Conservation (phyloP, 2,329 filamentous ascomycete species). For the Cladobotryum protrusum region DNA sequence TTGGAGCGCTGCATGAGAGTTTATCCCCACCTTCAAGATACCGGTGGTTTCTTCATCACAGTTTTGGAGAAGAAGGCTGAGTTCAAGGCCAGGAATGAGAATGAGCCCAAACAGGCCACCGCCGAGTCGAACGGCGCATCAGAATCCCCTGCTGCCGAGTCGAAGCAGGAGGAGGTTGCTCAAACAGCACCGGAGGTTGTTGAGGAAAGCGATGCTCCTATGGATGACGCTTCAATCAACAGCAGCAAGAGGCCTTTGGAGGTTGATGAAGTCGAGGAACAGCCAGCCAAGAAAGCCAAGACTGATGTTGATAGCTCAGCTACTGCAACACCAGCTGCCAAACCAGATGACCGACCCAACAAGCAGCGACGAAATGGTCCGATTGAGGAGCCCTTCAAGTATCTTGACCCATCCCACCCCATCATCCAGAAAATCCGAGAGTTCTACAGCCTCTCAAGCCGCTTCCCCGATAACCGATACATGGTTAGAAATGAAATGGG, state of each 20-base stretch:
- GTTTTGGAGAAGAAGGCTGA: constrained; percentile 89
- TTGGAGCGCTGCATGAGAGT: constrained; percentile 88
- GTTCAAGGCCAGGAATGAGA: constrained; percentile 70
- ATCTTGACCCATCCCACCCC: constrained; percentile 65
- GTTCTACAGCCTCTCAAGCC: constrained; percentile 78
- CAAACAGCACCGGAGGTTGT: constrained; percentile 25
- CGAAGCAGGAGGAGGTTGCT: constrained; percentile 20
- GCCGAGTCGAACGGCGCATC: constrained; percentile 8
- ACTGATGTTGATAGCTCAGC: constrained; percentile 24
- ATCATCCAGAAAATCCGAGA: constrained; percentile 71
- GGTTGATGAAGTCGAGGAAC: constrained; percentile 30
- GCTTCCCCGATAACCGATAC: constrained; percentile 86
- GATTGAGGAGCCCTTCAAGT: constrained; percentile 92
- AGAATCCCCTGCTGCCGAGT: constrained; percentile 7
- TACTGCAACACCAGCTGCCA: constrained; percentile 16
- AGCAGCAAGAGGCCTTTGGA: constrained; percentile 32
- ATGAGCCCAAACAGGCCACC: constrained; percentile 36
- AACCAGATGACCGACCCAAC: constrained; percentile 21
- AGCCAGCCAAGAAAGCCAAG: constrained; percentile 45
- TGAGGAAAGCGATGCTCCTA: constrained; percentile 24
- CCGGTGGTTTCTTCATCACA: constrained; percentile 94
- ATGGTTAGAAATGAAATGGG: constrained; percentile 92
- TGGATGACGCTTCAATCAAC: constrained; percentile 25
- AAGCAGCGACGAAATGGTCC: constrained; percentile 44
- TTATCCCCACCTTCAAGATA: constrained; percentile 93